A percentile compares a stretch with the other conserved stretches of the same genome.
phyloP scores from a whole-genome alignment of 2,329 filamentous ascomycete genomes.

The Emydomyces testavorans region DNA sequence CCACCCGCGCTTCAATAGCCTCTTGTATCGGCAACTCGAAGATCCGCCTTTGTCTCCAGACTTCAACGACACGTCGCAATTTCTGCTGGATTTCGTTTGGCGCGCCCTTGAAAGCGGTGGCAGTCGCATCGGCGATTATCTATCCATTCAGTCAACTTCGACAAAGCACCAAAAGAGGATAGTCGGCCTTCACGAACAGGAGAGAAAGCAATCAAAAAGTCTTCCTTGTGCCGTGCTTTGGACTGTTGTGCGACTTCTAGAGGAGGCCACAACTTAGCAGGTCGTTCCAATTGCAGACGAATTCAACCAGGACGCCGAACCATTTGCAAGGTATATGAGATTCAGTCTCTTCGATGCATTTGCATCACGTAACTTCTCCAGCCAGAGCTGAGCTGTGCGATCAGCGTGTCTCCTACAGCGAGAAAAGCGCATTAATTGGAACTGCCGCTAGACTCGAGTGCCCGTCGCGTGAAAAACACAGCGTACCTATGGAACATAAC shows the following conservation, averaged over 20 bases:
- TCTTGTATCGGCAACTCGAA: constrained; percentile 72
- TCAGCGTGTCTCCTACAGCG: constrained; percentile 70
- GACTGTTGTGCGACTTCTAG: constrained; percentile 92
- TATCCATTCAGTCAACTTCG: constrained; percentile 23
- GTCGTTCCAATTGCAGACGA: neutral
- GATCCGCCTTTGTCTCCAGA: constrained; percentile 78
- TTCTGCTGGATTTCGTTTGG: constrained; percentile 78
- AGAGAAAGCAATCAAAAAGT: constrained; percentile 84
- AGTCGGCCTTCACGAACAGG: constrained; percentile 43
- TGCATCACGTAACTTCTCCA: constrained; percentile 78
- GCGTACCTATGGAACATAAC: constrained; percentile 94
- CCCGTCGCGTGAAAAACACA: constrained; percentile 16
- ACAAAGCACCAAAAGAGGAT: constrained; percentile 16
- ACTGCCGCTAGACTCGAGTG: neutral
- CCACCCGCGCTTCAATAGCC: constrained; percentile 65
- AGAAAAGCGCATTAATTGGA: neutral
- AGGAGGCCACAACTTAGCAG: constrained; percentile 5
- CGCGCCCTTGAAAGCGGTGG: constrained; percentile 81
- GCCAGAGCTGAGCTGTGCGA: constrained; percentile 81
- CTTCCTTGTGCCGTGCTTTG: constrained; percentile 79
- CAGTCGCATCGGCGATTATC: constrained; percentile 80
- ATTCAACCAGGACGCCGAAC: constrained; percentile 41
- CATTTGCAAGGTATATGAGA: constrained; percentile 88
- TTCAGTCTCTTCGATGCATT: constrained; percentile 76
- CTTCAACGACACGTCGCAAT: constrained; percentile 77